Percentiles rank a stretch among this genome's conserved stretches.
These are phyloP conservation scores for Talaromyces marneffei DNA, from an alignment of 2,329 filamentous ascomycete genomes.

Conservation along the genomic window DNA sequence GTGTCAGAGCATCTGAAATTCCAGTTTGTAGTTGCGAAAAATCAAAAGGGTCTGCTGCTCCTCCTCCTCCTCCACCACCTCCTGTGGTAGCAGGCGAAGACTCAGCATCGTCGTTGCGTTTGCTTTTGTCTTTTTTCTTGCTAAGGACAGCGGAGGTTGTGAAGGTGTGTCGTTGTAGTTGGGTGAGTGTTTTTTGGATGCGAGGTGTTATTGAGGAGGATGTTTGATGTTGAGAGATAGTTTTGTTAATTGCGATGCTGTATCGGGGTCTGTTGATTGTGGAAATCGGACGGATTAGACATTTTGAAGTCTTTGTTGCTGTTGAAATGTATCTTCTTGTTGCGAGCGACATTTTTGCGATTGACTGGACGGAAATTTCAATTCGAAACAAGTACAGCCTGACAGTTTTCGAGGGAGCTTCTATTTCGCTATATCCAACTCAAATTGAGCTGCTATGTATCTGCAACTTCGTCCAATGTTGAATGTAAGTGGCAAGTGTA, in stretches of 20 bases:
- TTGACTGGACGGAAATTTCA: background rate
- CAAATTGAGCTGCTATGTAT: background rate
- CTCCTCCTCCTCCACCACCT: constrained; percentile 28
- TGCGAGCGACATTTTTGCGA: constrained; percentile 4
- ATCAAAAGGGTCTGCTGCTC: constrained; percentile 52
- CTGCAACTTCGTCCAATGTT: background rate
- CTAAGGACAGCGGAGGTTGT: constrained; percentile 2
- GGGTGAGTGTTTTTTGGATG: background rate
- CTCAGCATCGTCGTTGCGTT: constrained; percentile 1
- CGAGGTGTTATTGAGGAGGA: background rate
- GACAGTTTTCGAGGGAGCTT: background rate
- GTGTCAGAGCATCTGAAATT: constrained; percentile 51
- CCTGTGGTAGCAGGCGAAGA: background rate
- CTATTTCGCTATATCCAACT: background rate
- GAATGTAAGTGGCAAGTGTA: background rate
- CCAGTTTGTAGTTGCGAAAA: constrained; percentile 53
- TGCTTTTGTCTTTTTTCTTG: constrained; percentile 15
- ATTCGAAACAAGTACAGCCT: background rate
- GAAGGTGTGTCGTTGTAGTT: constrained; percentile 5
- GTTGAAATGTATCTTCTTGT: constrained; percentile 3
- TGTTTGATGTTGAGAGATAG: background rate
- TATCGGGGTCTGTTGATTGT: background rate
- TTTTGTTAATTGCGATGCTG: background rate
- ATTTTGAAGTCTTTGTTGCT: background rate
- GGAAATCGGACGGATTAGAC: background rate